Conservation (phyloP, 441 rosid genomes). For the Geranium incanum region DNA sequence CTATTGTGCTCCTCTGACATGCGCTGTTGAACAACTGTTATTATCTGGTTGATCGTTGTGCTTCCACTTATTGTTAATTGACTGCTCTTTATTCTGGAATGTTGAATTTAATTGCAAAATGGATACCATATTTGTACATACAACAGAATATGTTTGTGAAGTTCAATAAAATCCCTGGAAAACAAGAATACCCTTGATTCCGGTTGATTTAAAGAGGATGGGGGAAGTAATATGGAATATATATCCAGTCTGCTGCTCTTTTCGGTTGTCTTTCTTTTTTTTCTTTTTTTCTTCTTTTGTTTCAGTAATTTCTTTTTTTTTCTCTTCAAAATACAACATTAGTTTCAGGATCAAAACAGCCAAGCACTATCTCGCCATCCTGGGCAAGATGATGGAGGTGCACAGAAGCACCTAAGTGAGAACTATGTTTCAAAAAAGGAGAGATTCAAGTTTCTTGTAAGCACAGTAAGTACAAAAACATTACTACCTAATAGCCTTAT, state of each 20-base stretch:
- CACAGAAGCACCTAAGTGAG: slow-evolving; percentile 42
- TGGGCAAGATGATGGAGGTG: slow-evolving; percentile 25
- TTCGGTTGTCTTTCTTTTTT: neutral
- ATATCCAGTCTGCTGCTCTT: neutral
- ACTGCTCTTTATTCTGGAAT: neutral
- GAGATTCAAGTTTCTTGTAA: slow-evolving; percentile 48
- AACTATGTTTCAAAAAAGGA: slow-evolving; percentile 70
- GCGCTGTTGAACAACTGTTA: neutral
- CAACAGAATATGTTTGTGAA: neutral
- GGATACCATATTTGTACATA: neutral
- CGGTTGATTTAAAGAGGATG: neutral
- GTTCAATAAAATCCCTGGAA: neutral
- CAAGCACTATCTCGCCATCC: slow-evolving; percentile 21
- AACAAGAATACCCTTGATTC: neutral
- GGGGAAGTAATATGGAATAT: neutral
- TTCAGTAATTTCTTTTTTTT: neutral
- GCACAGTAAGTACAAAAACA: slow-evolving; percentile 42
- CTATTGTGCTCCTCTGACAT: neutral
- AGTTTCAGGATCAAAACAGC: slow-evolving; percentile 27
- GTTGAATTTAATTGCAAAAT: neutral
- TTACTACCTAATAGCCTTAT: neutral
- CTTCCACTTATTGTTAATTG: neutral
- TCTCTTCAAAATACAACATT: neutral
- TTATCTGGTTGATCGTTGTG: neutral
- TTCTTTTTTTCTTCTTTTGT: neutral